Evolutionary conservation across 1,139 yeast genomes (phyloP).

Genomic region (Pichia sp.): DNA sequence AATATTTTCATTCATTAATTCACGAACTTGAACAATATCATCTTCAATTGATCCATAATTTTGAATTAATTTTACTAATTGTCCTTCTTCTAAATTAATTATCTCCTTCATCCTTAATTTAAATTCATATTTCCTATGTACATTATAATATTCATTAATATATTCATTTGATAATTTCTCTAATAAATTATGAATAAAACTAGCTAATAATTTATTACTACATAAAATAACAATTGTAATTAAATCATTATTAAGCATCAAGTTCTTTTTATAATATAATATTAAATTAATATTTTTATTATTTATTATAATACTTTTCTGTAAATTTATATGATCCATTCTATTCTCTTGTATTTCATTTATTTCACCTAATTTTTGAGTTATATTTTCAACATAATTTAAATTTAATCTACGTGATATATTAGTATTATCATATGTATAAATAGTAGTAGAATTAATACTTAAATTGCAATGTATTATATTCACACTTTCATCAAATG

Average conservation of each 20-base stretch:
- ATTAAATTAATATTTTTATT: constrained; percentile 27
- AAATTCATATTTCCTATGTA: constrained; percentile 33
- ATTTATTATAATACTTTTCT: constrained; percentile 6
- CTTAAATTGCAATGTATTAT: constrained; percentile 35
- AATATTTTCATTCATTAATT: constrained; percentile 63
- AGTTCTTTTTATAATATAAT: constrained; percentile 46
- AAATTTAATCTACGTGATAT: constrained; percentile 37
- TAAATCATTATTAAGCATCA: constrained; percentile 35
- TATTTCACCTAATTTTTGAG: constrained; percentile 50
- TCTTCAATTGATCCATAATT: constrained; percentile 42
- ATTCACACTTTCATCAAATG: constrained; percentile 12
- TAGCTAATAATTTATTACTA: constrained; percentile 38
- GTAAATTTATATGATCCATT: constrained; percentile 26
- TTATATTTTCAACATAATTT: constrained; percentile 47
- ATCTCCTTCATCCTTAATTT: constrained; percentile 48
- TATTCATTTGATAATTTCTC: constrained; percentile 46
- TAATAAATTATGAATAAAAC: constrained; percentile 41
- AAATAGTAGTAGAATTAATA: constrained; percentile 49
- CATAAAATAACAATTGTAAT: constrained; percentile 46
- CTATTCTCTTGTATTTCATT: constrained; percentile 36
- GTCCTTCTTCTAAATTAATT: constrained; percentile 44
- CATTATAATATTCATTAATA: constrained; percentile 18
- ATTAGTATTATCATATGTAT: constrained; percentile 46
- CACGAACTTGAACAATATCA: constrained; percentile 49
- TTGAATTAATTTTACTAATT: constrained; percentile 28